phyloP scores from a whole-genome alignment of 2,329 filamentous ascomycete species.

The Cladosporium sp. region DNA sequence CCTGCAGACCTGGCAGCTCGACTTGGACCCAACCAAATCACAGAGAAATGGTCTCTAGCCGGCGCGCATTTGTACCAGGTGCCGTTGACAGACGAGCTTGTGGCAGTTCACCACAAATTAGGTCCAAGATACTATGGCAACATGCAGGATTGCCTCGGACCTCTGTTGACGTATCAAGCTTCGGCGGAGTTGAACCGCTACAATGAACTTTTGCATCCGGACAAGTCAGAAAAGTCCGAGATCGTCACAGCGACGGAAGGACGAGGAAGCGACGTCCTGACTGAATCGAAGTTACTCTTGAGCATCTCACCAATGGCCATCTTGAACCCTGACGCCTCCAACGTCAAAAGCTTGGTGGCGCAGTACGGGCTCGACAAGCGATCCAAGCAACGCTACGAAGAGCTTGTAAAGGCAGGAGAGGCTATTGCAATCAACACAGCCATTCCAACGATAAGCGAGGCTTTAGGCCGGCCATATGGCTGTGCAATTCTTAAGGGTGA shows the following conservation, averaged over 20 bases:
- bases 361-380: slow-evolving; percentile 47
- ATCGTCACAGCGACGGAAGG: slow-evolving; percentile 84
- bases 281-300: slow-evolving; percentile 75
- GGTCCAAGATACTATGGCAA: slow-evolving; percentile 92
- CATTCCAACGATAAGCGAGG: slow-evolving; percentile 81
- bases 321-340: slow-evolving; percentile 63
- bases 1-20: slow-evolving; percentile 79
- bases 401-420: slow-evolving; percentile 54
- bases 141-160: slow-evolving; percentile 92
- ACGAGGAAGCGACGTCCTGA: slow-evolving; percentile 76
- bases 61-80: slow-evolving; percentile 88
- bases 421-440: slow-evolving; percentile 85
- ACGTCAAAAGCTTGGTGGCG: slow-evolving; percentile 1
- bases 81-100: slow-evolving; percentile 80
- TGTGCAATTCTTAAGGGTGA: slow-evolving; percentile 78
- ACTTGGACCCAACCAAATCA: slow-evolving; percentile 67
- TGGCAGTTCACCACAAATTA: slow-evolving; percentile 86
- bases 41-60: slow-evolving; percentile 82
- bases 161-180: slow-evolving; percentile 92
- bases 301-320: slow-evolving; percentile 78
- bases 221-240: slow-evolving; percentile 86
- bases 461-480: slow-evolving; percentile 74
- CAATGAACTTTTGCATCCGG: slow-evolving; percentile 85
- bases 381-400: slow-evolving; percentile 46
- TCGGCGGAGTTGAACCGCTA: slow-evolving; percentile 86